phyloP scores from a whole-genome alignment of 768 basidiomycete species.

The Rhodotorula graminis region DNA sequence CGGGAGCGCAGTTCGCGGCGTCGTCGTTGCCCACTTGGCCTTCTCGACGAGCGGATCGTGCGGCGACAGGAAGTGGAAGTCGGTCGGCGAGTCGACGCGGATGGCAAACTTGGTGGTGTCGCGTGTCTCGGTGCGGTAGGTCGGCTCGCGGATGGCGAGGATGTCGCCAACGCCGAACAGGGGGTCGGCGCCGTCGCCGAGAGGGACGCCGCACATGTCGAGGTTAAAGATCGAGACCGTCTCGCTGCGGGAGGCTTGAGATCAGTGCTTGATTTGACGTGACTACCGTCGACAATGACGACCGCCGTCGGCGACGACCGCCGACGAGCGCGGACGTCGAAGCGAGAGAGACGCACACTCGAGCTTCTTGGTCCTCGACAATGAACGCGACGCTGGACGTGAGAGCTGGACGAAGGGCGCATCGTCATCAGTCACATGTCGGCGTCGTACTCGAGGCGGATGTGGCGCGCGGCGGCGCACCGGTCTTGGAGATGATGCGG shows the following conservation, averaged over 20 bases:
- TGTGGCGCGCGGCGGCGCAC: no score
- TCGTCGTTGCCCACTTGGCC: neutral
- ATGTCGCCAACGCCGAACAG: conserved; percentile 45
- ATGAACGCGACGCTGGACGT: neutral
- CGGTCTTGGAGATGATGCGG: neutral
- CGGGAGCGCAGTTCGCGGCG: neutral
- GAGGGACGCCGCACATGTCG: neutral
- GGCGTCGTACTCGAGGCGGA: no score
- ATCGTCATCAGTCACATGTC: no score
- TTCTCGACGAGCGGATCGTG: conserved; percentile 27
- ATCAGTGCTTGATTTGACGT: no score
- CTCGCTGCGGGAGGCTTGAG: neutral
- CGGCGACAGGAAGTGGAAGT: neutral
- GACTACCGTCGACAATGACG: no score
- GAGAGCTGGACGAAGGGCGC: no score
- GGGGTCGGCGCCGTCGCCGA: conserved; percentile 37
- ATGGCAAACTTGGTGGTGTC: conserved; percentile 34
- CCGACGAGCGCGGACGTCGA: no score
- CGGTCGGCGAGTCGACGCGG: conserved; percentile 45
- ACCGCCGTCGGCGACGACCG: no score
- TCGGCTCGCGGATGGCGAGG: conserved; percentile 47
- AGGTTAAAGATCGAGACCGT: neutral
- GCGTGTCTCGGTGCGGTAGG: conserved; percentile 36
- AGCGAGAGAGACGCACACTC: neutral
- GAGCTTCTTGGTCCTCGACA: conserved; percentile 1